Evolutionary conservation across 2,329 filamentous ascomycete species (phyloP), one percentile per base, ranked within the genome.

Genomic region (Teratosphaeria nubilosa): DNA sequence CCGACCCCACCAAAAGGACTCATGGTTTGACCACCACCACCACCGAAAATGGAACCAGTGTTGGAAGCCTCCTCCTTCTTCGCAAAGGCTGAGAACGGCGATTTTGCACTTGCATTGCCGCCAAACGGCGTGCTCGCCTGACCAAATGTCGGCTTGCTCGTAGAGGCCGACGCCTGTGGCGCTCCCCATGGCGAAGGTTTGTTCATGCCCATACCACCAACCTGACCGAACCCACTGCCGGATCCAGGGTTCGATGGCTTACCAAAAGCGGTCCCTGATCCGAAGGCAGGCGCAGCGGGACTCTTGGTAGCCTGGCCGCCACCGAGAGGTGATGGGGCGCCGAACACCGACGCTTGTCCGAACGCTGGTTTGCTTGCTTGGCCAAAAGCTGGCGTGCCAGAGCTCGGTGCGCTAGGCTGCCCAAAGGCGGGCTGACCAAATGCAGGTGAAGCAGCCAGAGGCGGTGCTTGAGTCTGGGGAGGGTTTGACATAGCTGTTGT

Each of bases 31-130:
- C 51, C 51, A 22, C 41, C 9, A 25, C 55, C 55, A 27, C 37
- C 37, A 14, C 57, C 59, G 25, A 59, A 54, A n/a, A n/a, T 45
- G 4, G 57, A 55, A 64, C 55, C 62, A 16, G 64, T 54, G 11
- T 58, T 53, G 20, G 56, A 56, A 51, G 59, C 48, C 25, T n/a
- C 24, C 51, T 59, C 25, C 60, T 65, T 27, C 48, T 60, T 59
- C 22, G 54, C 65, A 59, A 74, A 72, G 58, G 64, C 68, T 3
- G 65, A 65, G 59, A 73, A 71, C 1, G 68, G 63, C 9, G 73
- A 72, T 7, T 60, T 61, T 2, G 59, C 53, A 57, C 56, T 51
- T 3, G 59, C 50, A 51, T 63, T 62, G 11, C 64, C 59, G 30
- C 61, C 61, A 32, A 65, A 64, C 1, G 58, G 56, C 31, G 55